These are phyloP conservation scores for Blepharisma stoltei DNA, from an alignment of 73 alveolate genomes.

Conservation along the genomic window DNA sequence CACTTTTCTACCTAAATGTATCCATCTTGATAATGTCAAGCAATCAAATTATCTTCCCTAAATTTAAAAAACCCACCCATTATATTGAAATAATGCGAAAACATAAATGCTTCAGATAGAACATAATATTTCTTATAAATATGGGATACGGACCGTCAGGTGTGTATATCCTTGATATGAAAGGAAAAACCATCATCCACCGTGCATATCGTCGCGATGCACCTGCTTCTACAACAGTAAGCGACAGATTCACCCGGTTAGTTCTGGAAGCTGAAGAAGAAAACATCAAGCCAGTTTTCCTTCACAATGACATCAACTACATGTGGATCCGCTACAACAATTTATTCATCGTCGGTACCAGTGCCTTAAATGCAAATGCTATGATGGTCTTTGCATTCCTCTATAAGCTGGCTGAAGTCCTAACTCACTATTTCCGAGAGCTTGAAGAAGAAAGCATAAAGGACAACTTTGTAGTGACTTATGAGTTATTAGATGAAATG, in stretches of 20 bases:
- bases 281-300: slow-evolving; percentile 82
- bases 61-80: too few relatives aligned
- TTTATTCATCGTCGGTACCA: slow-evolving; percentile 78
- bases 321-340: slow-evolving; percentile 92
- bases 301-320: slow-evolving; percentile 87
- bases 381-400: slow-evolving; percentile 90
- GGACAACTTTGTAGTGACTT: slow-evolving; percentile 97
- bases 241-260: slow-evolving; percentile 69
- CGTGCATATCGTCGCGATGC: slow-evolving; percentile 82
- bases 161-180: slow-evolving; percentile 76
- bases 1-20: too few relatives aligned
- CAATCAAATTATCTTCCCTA: too few relatives aligned
- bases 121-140: slow-evolving; percentile 22
- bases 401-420: slow-evolving; percentile 87
- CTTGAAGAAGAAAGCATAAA: slow-evolving; percentile 96
- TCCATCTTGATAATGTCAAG: too few relatives aligned
- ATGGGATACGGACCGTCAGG: slow-evolving; percentile 69
- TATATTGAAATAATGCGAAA: too few relatives aligned
- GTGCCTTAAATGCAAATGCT: slow-evolving; percentile 93
- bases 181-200: slow-evolving; percentile 77
- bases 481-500: slow-evolving; percentile 98
- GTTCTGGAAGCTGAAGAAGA: slow-evolving; percentile 86
- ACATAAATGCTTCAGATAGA: too few relatives aligned
- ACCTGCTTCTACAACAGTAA: slow-evolving; percentile 51
- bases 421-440: slow-evolving; percentile 91